Evolutionary conservation across 352 stramenopile species (phyloP).

Genomic region (Pythium apleroticum): DNA sequence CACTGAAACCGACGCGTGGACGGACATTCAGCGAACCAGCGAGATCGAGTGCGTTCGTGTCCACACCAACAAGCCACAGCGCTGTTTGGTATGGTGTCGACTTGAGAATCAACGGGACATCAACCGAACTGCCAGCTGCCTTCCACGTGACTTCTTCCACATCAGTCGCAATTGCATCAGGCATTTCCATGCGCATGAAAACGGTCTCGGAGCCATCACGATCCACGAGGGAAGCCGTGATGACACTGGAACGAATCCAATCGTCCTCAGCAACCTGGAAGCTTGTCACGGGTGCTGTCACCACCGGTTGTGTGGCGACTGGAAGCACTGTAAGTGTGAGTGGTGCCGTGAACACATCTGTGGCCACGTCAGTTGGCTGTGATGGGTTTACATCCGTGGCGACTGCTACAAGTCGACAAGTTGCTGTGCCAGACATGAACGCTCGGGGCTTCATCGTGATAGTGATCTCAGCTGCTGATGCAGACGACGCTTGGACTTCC

Average conservation of each 20-base stretch:
- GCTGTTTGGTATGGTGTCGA: background rate
- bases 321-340: constrained; percentile 5
- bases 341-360: constrained; percentile 4
- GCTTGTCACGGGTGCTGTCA: background rate
- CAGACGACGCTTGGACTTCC: constrained; percentile 5
- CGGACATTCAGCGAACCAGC: constrained; percentile 8
- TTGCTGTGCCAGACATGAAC: constrained; percentile 12
- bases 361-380: background rate
- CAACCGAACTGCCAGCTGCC: background rate
- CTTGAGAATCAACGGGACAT: background rate
- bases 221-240: constrained; percentile 22
- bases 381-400: constrained; percentile 16
- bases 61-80: constrained; percentile 3
- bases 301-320: constrained; percentile 16
- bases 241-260: constrained; percentile 11
- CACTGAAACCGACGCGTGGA: constrained; percentile 20
- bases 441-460: constrained; percentile 1
- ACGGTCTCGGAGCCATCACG: constrained; percentile 22
- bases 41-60: constrained; percentile 15
- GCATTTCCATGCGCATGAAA: background rate
- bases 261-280: constrained; percentile 20
- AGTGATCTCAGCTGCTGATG: background rate
- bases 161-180: background rate
- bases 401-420: constrained; percentile 3
- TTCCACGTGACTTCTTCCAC: constrained; percentile 11